These are phyloP conservation scores for Podila minutissima DNA, from an alignment of 192 early-diverging fungal species.

Conservation along the genomic window DNA sequence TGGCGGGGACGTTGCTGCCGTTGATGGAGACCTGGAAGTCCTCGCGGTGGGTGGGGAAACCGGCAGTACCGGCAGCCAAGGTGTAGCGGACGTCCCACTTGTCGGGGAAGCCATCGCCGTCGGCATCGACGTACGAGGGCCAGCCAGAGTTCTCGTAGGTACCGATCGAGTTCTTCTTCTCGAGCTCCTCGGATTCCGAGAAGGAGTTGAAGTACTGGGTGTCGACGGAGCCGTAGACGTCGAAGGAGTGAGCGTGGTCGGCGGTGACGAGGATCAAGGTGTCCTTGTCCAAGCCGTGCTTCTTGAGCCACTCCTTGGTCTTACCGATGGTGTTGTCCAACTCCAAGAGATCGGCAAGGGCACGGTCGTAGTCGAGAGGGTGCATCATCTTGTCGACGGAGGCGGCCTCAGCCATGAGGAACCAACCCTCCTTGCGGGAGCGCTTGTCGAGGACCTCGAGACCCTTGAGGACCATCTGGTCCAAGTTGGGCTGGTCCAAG, in stretches of 20 bases:
- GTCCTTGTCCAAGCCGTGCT: slow-evolving; percentile 58
- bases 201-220: slow-evolving; percentile 59
- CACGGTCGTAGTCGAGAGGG: slow-evolving; percentile 69
- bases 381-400: slow-evolving; percentile 73
- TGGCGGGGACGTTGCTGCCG: slow-evolving; percentile 51
- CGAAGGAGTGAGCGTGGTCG: slow-evolving; percentile 71
- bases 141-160: slow-evolving; percentile 61
- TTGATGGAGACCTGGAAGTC: slow-evolving; percentile 54
- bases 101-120: slow-evolving; percentile 62
- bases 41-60: slow-evolving; percentile 55
- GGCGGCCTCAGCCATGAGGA: slow-evolving; percentile 73
- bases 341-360: slow-evolving; percentile 70
- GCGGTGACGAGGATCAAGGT: slow-evolving; percentile 72
- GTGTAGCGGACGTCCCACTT: slow-evolving; percentile 55
- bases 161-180: slow-evolving; percentile 59
- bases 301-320: slow-evolving; percentile 61
- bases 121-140: slow-evolving; percentile 55
- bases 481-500: slow-evolving; percentile 65
- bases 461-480: slow-evolving; percentile 68
- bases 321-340: slow-evolving; percentile 68
- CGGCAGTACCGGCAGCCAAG: slow-evolving; percentile 55
- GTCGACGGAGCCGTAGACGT: slow-evolving; percentile 73
- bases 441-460: slow-evolving; percentile 68
- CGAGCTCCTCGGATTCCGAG: slow-evolving; percentile 42
- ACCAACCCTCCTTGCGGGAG: slow-evolving; percentile 68